Conservation (phyloP, 2,329 filamentous ascomycete species). For the Aspergillus fijiensis region DNA sequence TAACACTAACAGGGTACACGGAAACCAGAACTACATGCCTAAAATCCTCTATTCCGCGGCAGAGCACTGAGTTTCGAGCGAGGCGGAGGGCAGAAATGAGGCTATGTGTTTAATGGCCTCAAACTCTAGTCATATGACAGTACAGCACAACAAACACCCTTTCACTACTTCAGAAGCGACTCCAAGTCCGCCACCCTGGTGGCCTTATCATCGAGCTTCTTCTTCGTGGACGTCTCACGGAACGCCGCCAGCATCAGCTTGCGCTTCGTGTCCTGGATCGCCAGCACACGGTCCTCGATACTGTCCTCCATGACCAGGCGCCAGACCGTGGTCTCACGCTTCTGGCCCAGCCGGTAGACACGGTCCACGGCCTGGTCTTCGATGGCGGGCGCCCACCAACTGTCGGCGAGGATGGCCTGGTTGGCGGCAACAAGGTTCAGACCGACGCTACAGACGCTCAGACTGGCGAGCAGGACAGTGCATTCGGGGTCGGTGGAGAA, state of each 20-base stretch:
- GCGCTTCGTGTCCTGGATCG: slow-evolving; percentile 76
- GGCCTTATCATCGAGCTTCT: slow-evolving; percentile 54
- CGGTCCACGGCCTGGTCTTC: slow-evolving; percentile 90
- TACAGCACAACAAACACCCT: background rate
- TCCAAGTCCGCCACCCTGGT: slow-evolving; percentile 55
- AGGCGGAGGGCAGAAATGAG: no score
- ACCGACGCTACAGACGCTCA: slow-evolving; percentile 80
- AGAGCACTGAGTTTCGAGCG: no score
- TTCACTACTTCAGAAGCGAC: slow-evolving; percentile 28
- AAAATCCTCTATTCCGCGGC: no score
- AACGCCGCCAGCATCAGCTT: slow-evolving; percentile 76
- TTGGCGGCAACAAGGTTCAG: slow-evolving; percentile 84
- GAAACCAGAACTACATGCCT: no score
- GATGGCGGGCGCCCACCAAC: slow-evolving; percentile 91
- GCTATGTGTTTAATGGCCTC: no score
- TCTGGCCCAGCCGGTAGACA: slow-evolving; percentile 83
- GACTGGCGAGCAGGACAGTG: slow-evolving; percentile 75
- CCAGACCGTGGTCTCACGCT: slow-evolving; percentile 73
- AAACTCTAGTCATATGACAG: background rate
- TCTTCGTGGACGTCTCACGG: slow-evolving; percentile 64
- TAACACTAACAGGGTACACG: no score
- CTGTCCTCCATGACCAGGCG: slow-evolving; percentile 76
- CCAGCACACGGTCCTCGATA: slow-evolving; percentile 77
- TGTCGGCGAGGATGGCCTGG: slow-evolving; percentile 79
- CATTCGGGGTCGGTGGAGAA: slow-evolving; percentile 67